These are phyloP conservation scores for Raddia distichophylla DNA, from an alignment of 176 grass and related monocot genomes.

Conservation along the genomic window DNA sequence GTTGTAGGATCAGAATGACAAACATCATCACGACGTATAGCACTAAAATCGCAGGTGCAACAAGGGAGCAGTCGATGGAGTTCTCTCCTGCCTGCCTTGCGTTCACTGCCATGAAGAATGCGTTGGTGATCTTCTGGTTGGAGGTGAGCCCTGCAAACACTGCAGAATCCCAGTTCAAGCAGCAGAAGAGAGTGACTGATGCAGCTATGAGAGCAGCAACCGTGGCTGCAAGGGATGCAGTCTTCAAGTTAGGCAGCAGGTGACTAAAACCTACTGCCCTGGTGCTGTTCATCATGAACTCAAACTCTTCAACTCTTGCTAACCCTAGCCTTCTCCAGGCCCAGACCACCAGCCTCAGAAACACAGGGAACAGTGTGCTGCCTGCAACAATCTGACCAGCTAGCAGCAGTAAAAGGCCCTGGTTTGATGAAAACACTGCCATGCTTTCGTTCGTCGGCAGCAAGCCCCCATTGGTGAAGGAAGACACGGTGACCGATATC, in stretches of 20 bases:
- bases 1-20: slow-evolving; percentile 26
- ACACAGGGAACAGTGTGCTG: slow-evolving; percentile 57
- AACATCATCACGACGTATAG: slow-evolving; percentile 71
- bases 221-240: slow-evolving; percentile 34
- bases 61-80: slow-evolving; percentile 64
- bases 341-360: slow-evolving; percentile 53
- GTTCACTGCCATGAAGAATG: slow-evolving; percentile 71
- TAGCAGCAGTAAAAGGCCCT: slow-evolving; percentile 59
- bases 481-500: slow-evolving; percentile 51
- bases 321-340: slow-evolving; percentile 12
- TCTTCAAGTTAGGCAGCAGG: slow-evolving; percentile 31
- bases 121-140: slow-evolving; percentile 56
- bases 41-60: slow-evolving; percentile 63
- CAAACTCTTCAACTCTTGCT: slow-evolving; percentile 28
- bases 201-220: slow-evolving; percentile 29
- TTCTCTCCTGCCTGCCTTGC: slow-evolving; percentile 72
- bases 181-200: slow-evolving; percentile 39
- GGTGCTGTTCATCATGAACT: slow-evolving; percentile 39
- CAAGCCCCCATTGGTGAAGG: slow-evolving; percentile 77
- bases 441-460: slow-evolving; percentile 82
- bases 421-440: slow-evolving; percentile 60
- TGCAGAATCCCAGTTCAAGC: slow-evolving; percentile 59
- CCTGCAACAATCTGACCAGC: slow-evolving; percentile 66
- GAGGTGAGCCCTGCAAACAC: slow-evolving; percentile 60
- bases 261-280: slow-evolving; percentile 25